A percentile compares a stretch with the other conserved stretches of the same genome.
phyloP scores from a whole-genome alignment of 202 grass and related monocot species.

The Tripidium arundinaceum region DNA sequence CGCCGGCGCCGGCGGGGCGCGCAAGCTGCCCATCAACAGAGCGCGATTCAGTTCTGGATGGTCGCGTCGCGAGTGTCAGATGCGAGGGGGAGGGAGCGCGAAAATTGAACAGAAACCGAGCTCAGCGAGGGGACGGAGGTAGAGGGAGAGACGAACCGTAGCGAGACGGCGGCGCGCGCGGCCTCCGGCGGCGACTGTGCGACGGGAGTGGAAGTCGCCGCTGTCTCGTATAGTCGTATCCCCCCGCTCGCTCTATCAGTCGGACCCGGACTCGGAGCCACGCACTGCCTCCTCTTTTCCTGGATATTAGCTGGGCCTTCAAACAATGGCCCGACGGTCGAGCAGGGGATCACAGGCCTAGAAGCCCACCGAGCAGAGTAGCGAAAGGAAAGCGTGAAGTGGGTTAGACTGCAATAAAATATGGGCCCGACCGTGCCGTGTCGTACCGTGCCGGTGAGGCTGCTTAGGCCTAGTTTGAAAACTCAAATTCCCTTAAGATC shows the following conservation, averaged over 20 bases:
- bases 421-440: too few relatives aligned
- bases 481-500: too few relatives aligned
- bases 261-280: neutral
- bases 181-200: neutral
- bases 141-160: neutral
- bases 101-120: neutral
- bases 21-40: conserved; percentile 39
- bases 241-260: neutral
- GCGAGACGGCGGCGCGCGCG: neutral
- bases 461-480: too few relatives aligned
- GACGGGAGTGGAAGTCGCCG: neutral
- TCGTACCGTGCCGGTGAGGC: too few relatives aligned
- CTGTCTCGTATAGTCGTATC: too few relatives aligned
- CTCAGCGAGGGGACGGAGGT: too few relatives aligned
- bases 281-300: neutral
- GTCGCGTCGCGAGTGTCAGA: neutral
- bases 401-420: too few relatives aligned
- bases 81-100: neutral
- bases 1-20: neutral
- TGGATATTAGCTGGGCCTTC: neutral
- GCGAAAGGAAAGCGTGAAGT: too few relatives aligned
- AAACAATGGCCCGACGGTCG: neutral
- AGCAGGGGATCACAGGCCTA: neutral
- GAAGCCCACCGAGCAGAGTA: neutral
- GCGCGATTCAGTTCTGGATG: conserved; percentile 31